A percentile compares a stretch with the other conserved stretches of the same genome.
Conservation (phyloP, 73 alveolate species). For the Uronychia setigera region DNA sequence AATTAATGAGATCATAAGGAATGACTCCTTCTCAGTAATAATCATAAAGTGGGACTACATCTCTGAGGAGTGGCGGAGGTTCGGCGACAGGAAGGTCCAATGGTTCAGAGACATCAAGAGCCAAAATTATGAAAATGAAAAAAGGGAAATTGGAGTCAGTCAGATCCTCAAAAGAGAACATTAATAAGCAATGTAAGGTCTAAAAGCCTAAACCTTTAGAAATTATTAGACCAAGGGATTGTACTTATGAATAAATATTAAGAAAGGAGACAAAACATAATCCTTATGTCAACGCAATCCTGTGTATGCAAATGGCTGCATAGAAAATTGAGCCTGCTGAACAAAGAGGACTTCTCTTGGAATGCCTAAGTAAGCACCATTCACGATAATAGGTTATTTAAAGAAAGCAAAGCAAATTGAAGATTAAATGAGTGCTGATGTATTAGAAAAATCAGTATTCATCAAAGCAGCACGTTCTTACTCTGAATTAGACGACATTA, state of each 20-base stretch:
- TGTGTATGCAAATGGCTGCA: conserved; percentile 70
- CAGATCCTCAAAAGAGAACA: conserved; percentile 86
- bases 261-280: conserved; percentile 60
- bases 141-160: conserved; percentile 76
- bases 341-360: conserved; percentile 56
- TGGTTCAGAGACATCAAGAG: conserved; percentile 80
- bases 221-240: conserved; percentile 83
- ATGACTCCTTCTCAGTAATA: no score
- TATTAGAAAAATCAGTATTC: conserved; percentile 70
- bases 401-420: conserved; percentile 68
- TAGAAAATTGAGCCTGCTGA: conserved; percentile 64
- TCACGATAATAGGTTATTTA: conserved; percentile 39
- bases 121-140: conserved; percentile 79
- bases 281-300: conserved; percentile 68
- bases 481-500: conserved; percentile 31
- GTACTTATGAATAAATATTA: conserved; percentile 61
- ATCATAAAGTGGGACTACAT: no score
- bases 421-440: conserved; percentile 39
- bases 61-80: no score
- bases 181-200: conserved; percentile 68
- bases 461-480: conserved; percentile 64
- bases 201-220: conserved; percentile 5
- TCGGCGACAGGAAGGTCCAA: no score
- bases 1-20: conserved; percentile 35
- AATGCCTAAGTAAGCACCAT: not conserved